A percentile compares a stretch with the other conserved stretches of the same genome.
Evolutionary conservation across 2,329 filamentous ascomycete species (phyloP).

Genomic region (Pseudopyrenochaeta lycopersici): DNA sequence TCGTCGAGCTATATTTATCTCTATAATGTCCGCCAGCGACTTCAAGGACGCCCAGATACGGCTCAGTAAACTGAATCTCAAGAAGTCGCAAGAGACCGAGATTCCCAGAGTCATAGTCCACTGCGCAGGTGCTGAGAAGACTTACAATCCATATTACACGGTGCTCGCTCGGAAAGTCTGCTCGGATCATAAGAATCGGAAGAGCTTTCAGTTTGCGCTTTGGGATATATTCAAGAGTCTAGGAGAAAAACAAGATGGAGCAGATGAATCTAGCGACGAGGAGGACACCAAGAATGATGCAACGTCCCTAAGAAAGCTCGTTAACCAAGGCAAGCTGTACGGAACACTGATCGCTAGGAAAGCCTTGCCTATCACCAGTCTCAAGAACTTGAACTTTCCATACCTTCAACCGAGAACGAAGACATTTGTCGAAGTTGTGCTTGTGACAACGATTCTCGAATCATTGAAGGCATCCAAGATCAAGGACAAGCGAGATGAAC

Average conservation of each 20-base stretch:
- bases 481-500: slow-evolving; percentile 61
- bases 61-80: slow-evolving; percentile 82
- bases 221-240: slow-evolving; percentile 87
- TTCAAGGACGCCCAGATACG: slow-evolving; percentile 84
- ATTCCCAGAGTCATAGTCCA: slow-evolving; percentile 88
- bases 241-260: slow-evolving; percentile 77
- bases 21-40: slow-evolving; percentile 85
- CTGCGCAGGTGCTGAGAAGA: slow-evolving; percentile 81
- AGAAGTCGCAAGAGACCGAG: slow-evolving; percentile 85
- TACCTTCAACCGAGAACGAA: slow-evolving; percentile 79
- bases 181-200: slow-evolving; percentile 75
- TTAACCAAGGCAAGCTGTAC: slow-evolving; percentile 74
- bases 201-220: slow-evolving; percentile 86
- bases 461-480: slow-evolving; percentile 61
- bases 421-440: slow-evolving; percentile 80
- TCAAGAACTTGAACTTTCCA: slow-evolving; percentile 79
- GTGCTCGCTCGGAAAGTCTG: slow-evolving; percentile 83
- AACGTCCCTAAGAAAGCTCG: slow-evolving; percentile 66
- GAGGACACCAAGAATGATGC: slow-evolving; percentile 60
- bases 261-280: slow-evolving; percentile 65
- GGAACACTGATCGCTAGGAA: slow-evolving; percentile 69
- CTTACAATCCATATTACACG: slow-evolving; percentile 94
- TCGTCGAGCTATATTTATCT: slow-evolving; percentile 89
- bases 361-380: slow-evolving; percentile 64
- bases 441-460: slow-evolving; percentile 78